Percentiles rank a stretch among this genome's conserved stretches.
These are phyloP conservation scores for Tetrahymena elliotti DNA, from an alignment of 73 alveolate species.

Conservation along the genomic window DNA sequence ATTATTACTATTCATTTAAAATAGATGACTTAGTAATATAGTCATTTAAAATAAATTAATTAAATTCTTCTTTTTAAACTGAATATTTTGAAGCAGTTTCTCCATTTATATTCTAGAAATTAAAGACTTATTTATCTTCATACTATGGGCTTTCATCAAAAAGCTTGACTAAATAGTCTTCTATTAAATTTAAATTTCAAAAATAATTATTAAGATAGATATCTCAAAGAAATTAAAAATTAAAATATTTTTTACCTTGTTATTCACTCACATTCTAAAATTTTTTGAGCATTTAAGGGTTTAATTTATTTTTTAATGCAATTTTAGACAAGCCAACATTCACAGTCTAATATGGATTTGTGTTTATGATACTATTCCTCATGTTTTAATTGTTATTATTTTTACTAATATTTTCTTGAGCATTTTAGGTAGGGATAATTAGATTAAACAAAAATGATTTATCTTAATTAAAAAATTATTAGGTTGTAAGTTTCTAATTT, in stretches of 20 bases:
- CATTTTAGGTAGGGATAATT: not conserved
- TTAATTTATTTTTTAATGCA: not conserved
- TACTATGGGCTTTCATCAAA: not conserved
- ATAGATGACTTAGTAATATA: not conserved
- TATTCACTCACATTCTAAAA: not conserved
- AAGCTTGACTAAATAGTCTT: not conserved
- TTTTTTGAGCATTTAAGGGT: not conserved
- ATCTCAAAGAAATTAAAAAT: not conserved
- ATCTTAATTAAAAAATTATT: not conserved
- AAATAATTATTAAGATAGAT: not conserved
- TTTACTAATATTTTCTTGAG: not conserved
- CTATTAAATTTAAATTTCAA: not conserved
- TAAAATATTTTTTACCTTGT: not conserved
- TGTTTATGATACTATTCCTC: not conserved
- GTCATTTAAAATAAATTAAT: not conserved
- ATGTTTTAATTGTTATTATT: not conserved
- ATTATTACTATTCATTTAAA: not conserved
- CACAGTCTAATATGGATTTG: not conserved
- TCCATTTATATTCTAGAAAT: not conserved
- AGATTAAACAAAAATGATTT: not conserved
- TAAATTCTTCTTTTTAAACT: not conserved
- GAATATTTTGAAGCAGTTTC: too few species aligned
- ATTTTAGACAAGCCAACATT: not conserved
- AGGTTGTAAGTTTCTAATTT: not conserved
- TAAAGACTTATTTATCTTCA: too few species aligned